Evolutionary conservation across 2,329 filamentous ascomycete species (phyloP), one percentile per base, ranked within the genome.

Genomic region (Plenodomus biglobosus): DNA sequence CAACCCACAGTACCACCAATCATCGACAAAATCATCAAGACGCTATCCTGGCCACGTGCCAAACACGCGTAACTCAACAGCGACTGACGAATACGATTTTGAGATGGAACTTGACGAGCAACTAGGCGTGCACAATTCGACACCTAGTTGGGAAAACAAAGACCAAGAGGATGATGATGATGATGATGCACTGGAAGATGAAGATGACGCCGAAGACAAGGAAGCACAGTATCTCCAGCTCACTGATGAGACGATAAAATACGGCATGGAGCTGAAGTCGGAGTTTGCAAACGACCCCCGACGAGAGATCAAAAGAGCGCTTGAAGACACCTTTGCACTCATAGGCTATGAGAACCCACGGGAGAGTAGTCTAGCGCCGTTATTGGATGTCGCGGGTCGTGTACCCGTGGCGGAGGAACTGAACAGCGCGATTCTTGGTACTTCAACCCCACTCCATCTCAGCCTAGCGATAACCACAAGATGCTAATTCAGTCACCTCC

Each of bases 341-440:
- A 82, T 97, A 55, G 92, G 92, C 1, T 99, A 97, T 65, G 75
- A 83, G 30, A 89, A 96, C 65, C 89, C 92, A 0, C 79, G 87
- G 15, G 84, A 85, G 58, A 90, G 88, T 53, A 83, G 87, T 50
- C 81, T 96, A 49, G 85, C 86, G 15, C 86, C 90, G 65, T 75
- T 96, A 50, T 76, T 99, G 48, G 89, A 95, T 62, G 79, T 82
- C 34, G 83, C 81, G 43, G 90, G 89, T 1, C 79, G 94, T 37
- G 83, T 85, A 16, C 79, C 84, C 16, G 90, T 97, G 35, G 92
- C 92, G 8, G 94, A 99, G 75, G 92, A 96, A 71, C 78, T 99
- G 47, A 97, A 97, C 72, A 89, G 90, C 52, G 92, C 90, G 39
- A 96, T 99, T 61, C 73, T 99, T 51, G 85, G 91, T 95, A 64